These are phyloP conservation scores for Pythium rhizo-oryzae DNA, from an alignment of 352 stramenopile species.

Conservation along the genomic window DNA sequence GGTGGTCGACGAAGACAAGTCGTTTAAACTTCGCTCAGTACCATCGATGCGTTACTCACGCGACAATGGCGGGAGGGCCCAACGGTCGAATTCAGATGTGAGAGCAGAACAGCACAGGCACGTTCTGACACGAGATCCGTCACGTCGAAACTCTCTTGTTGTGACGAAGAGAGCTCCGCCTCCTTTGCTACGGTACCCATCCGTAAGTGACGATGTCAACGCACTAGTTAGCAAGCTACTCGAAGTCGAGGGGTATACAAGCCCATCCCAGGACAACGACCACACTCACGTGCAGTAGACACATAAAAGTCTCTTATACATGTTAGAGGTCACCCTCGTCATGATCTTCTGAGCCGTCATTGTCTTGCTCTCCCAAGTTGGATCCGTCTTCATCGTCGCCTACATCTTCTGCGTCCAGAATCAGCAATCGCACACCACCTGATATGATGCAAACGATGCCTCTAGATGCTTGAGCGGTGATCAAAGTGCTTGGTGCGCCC, in stretches of 20 bases:
- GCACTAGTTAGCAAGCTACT: slow-evolving; percentile 58
- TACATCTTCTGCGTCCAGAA: slow-evolving; percentile 68
- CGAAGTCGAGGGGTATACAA: slow-evolving; percentile 49
- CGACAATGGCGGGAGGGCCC: not conserved
- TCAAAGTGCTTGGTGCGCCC: slow-evolving; percentile 14
- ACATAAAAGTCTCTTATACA: not conserved
- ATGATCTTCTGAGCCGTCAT: slow-evolving; percentile 30
- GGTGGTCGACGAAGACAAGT: not conserved
- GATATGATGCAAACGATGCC: slow-evolving; percentile 55
- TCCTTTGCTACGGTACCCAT: slow-evolving; percentile 37
- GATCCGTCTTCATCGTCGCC: slow-evolving; percentile 21
- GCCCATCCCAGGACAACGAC: not conserved
- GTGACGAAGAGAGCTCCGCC: slow-evolving; percentile 11
- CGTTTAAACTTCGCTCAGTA: slow-evolving; percentile 1
- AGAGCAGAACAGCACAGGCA: slow-evolving; percentile 9
- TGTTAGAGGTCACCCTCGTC: slow-evolving; percentile 35
- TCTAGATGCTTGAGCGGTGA: slow-evolving; percentile 47
- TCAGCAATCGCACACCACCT: slow-evolving; percentile 36
- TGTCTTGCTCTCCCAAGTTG: not conserved
- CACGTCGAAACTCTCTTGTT: slow-evolving; percentile 13
- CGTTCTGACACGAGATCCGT: not conserved
- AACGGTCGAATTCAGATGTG: slow-evolving; percentile 3
- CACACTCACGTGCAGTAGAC: not conserved
- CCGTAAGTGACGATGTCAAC: slow-evolving; percentile 40
- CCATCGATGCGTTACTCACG: not conserved